Conservation (phyloP, 345 rosid genomes). For the Gossypium raimondii region DNA sequence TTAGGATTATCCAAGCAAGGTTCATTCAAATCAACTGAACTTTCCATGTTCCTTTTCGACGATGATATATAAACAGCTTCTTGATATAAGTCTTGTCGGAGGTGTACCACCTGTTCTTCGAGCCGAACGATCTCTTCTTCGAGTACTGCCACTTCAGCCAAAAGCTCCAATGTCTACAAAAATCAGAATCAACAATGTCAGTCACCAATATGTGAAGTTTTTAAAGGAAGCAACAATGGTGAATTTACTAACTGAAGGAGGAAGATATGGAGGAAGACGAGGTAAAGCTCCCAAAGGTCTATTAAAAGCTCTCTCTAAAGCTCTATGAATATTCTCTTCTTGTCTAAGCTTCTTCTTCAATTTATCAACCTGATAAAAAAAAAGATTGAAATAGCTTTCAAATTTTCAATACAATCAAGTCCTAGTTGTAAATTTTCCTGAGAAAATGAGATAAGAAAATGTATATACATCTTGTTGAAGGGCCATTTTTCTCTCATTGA, state of each 20-base stretch:
- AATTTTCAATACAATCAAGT: background rate
- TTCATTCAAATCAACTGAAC: constrained; percentile 28
- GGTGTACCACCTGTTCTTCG: constrained; percentile 74
- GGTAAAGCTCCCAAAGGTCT: constrained; percentile 93
- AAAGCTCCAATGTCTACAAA: constrained; percentile 70
- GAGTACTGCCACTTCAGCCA: constrained; percentile 92
- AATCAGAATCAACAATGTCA: constrained; percentile 10
- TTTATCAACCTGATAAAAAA: constrained; percentile 60
- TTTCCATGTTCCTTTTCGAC: constrained; percentile 40
- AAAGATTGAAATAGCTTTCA: background rate
- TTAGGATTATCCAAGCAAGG: constrained; percentile 23
- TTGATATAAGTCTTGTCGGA: constrained; percentile 64
- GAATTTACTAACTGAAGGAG: constrained; percentile 60
- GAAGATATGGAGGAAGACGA: constrained; percentile 88
- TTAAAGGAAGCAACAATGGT: background rate
- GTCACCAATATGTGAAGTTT: background rate
- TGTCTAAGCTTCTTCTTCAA: constrained; percentile 72
- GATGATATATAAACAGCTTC: constrained; percentile 68
- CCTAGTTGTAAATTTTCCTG: too few relatives aligned
- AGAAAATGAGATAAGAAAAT: too few relatives aligned
- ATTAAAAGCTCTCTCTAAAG: constrained; percentile 76
- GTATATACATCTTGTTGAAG: background rate
- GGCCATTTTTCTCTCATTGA: background rate
- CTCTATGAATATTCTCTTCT: constrained; percentile 84
- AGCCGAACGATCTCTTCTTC: constrained; percentile 87